Evolutionary conservation across 139 green algal species (phyloP).

Genomic region (Nannochloris sp.): DNA sequence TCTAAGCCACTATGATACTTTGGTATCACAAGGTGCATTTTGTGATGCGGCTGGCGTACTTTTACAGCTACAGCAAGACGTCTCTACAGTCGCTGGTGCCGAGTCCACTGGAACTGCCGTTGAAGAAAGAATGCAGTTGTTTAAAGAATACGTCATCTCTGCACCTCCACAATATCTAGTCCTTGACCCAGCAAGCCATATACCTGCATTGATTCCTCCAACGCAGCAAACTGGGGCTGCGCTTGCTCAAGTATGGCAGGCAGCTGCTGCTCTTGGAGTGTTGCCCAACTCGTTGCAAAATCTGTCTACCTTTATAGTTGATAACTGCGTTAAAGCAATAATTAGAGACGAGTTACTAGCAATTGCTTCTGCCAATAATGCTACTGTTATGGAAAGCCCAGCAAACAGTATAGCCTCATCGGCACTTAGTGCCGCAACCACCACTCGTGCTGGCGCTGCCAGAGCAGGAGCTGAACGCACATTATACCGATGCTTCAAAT

Average conservation of each 20-base stretch:
- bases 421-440: constrained; percentile 1
- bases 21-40: constrained; percentile 10
- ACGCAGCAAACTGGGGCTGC: not conserved
- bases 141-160: constrained; percentile 8
- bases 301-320: constrained; percentile 8
- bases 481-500: not conserved
- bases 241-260: constrained; percentile 12
- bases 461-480: no score
- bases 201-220: not conserved
- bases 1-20: constrained; percentile 29
- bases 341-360: no score
- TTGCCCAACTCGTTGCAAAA: constrained; percentile 14
- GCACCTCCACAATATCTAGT: not conserved
- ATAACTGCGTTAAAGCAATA: constrained; percentile 8
- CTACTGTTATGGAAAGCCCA: constrained; percentile 4
- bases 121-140: constrained; percentile 2
- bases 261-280: constrained; percentile 10
- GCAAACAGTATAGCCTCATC: constrained; percentile 8
- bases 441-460: not conserved
- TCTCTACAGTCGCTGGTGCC: not conserved
- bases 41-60: constrained; percentile 3
- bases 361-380: not conserved
- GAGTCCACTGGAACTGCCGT: constrained; percentile 11
- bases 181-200: constrained; percentile 3
- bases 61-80: constrained; percentile 18